Percentiles rank a stretch among this genome's conserved stretches.
phyloP scores from a whole-genome alignment of 768 basidiomycete genomes.

The Imleria badia region DNA sequence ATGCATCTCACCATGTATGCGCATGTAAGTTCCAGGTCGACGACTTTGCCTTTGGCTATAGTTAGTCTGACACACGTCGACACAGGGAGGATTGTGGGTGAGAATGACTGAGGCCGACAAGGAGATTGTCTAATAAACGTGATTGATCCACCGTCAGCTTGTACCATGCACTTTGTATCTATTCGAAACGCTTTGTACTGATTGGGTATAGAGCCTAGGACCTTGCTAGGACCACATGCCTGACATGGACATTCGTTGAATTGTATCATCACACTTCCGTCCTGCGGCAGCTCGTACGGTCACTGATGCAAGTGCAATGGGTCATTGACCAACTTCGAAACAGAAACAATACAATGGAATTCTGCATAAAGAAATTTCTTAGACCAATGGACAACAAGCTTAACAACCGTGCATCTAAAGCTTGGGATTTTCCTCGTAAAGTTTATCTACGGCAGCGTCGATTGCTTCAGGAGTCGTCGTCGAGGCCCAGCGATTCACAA shows the following conservation, averaged over 20 bases:
- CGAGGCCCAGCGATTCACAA: slow-evolving; percentile 74
- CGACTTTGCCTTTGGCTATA: background rate
- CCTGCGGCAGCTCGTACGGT: background rate
- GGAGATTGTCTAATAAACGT: slow-evolving; percentile 2
- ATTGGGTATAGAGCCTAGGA: background rate
- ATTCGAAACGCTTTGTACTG: background rate
- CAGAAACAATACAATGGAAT: background rate
- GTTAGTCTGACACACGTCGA: background rate
- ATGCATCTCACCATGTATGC: slow-evolving; percentile 55
- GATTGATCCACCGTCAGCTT: too few relatives aligned
- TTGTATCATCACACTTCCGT: background rate
- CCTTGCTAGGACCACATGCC: too few relatives aligned
- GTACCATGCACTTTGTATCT: background rate
- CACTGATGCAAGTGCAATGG: too few relatives aligned
- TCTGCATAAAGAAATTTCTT: background rate
- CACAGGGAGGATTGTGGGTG: slow-evolving; percentile 56
- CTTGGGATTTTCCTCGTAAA: slow-evolving; percentile 36
- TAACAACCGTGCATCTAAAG: slow-evolving; percentile 5
- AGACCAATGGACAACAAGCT: too few relatives aligned
- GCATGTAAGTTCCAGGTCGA: slow-evolving; percentile 31
- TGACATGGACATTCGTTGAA: background rate
- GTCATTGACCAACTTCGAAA: background rate
- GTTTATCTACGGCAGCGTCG: slow-evolving; percentile 61
- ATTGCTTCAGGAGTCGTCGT: slow-evolving; percentile 69
- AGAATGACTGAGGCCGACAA: slow-evolving; percentile 33